phyloP scores from a whole-genome alignment of 345 rosid species.

The Lepidium africanum region DNA sequence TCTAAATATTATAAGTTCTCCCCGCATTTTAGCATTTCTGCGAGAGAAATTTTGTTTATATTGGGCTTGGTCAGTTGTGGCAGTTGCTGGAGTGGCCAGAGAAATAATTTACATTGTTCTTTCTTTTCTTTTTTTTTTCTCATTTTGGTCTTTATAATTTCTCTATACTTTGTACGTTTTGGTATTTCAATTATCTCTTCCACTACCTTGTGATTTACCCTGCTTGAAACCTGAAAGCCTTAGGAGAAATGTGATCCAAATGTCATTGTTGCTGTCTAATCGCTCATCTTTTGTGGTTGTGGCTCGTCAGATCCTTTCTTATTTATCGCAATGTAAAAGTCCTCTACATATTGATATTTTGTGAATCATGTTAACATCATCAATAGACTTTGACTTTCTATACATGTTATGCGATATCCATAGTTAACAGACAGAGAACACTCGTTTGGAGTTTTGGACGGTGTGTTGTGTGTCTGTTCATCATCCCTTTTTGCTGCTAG shows the following conservation, averaged over 20 bases:
- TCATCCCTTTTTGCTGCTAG: not conserved
- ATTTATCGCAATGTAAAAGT: not conserved
- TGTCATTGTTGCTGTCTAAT: not conserved
- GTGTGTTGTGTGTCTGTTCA: not conserved
- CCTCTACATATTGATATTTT: not conserved
- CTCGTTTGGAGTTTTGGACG: not conserved
- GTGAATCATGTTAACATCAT: not conserved
- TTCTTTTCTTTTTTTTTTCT: not conserved
- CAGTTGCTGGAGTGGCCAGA: not conserved
- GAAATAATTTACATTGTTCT: not conserved
- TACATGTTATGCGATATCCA: not conserved
- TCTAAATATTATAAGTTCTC: not conserved
- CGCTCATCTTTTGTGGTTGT: not conserved
- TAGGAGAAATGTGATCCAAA: not conserved
- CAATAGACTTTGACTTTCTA: not conserved
- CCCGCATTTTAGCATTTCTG: not conserved
- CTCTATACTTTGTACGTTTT: not conserved
- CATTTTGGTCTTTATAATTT: not conserved
- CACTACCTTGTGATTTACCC: not conserved
- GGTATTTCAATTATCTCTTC: not conserved
- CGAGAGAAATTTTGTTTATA: not conserved
- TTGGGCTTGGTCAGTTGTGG: not conserved
- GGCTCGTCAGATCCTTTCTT: not conserved
- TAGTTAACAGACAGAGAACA: not conserved
- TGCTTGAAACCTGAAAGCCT: not conserved